Evolutionary conservation across 371 early-diverging fungal species (phyloP).

Genomic region (Rhizopus stolonifer): DNA sequence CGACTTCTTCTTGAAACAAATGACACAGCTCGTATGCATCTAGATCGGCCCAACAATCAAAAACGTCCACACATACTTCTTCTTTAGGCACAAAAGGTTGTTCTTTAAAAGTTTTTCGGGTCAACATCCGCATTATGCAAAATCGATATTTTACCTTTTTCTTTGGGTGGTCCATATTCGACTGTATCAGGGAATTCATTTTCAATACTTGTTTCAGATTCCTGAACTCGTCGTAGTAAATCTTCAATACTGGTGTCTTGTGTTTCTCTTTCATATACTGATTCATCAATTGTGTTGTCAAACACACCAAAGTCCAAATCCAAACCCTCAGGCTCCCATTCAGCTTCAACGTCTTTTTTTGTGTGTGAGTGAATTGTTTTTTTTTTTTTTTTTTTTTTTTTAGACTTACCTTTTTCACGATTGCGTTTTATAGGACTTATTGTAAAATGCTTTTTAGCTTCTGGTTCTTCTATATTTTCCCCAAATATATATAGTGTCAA

Average conservation of each 20-base stretch:
- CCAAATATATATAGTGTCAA: not conserved
- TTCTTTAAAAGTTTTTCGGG: not conserved
- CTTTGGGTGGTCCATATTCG: constrained; percentile 16
- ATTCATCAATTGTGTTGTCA: constrained; percentile 1
- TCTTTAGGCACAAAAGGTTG: constrained; percentile 4
- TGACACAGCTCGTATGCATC: constrained; percentile 5
- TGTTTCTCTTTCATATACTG: not conserved
- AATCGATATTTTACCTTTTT: constrained; percentile 3
- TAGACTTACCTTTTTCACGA: constrained; percentile 13
- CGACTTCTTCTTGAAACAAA: not conserved
- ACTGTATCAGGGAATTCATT: constrained; percentile 4
- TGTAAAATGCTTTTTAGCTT: not conserved
- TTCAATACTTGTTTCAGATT: not conserved
- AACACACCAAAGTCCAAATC: constrained; percentile 9
- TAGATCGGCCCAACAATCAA: not conserved
- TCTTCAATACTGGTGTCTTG: not conserved
- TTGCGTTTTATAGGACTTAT: constrained; percentile 2
- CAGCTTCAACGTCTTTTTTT: not conserved
- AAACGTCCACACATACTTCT: not conserved
- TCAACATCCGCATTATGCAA: too few species aligned
- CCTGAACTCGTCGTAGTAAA: not conserved
- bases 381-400: too few species aligned
- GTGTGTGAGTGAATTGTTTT: not conserved
- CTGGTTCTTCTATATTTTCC: not conserved
- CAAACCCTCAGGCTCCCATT: constrained; percentile 5